These are phyloP conservation scores for Helminthosporium solani DNA, from an alignment of 2,329 filamentous ascomycete genomes.

Conservation along the genomic window DNA sequence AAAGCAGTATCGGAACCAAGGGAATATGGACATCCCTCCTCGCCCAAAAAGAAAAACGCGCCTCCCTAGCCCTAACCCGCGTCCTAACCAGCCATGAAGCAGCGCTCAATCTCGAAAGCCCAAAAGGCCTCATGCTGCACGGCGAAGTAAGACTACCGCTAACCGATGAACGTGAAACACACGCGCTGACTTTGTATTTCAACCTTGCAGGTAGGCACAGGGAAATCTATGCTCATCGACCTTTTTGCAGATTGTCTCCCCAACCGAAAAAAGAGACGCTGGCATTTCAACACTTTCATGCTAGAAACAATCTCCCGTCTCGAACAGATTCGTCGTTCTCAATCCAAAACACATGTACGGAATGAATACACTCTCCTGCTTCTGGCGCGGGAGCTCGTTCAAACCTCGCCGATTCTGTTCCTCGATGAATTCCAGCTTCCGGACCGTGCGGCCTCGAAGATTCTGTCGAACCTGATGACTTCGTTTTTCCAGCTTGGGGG, in stretches of 20 bases:
- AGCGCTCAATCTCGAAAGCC: slow-evolving; percentile 70
- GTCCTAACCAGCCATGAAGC: slow-evolving; percentile 70
- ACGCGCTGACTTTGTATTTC: no score
- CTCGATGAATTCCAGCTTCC: slow-evolving; percentile 83
- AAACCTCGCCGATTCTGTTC: slow-evolving; percentile 74
- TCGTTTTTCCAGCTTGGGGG: slow-evolving; percentile 80
- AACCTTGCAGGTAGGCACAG: slow-evolving; percentile 62
- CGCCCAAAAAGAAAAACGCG: slow-evolving; percentile 54
- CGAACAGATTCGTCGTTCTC: slow-evolving; percentile 60
- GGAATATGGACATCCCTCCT: slow-evolving; percentile 59
- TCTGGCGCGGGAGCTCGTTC: slow-evolving; percentile 73
- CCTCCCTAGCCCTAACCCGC: slow-evolving; percentile 63
- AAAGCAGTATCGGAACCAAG: slow-evolving; percentile 28
- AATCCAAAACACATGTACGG: slow-evolving; percentile 25
- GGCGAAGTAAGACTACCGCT: slow-evolving; percentile 60
- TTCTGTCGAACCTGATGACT: slow-evolving; percentile 75
- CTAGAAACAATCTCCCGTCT: slow-evolving; percentile 72
- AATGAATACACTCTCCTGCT: slow-evolving; percentile 70
- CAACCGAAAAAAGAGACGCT: slow-evolving; percentile 69
- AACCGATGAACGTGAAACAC: no score
- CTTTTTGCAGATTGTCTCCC: slow-evolving; percentile 77
- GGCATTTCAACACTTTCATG: slow-evolving; percentile 89
- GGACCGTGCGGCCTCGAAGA: slow-evolving; percentile 74
- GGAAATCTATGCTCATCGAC: slow-evolving; percentile 83
- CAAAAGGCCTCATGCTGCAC: slow-evolving; percentile 72